A percentile compares a stretch with the other conserved stretches of the same genome.
Conservation (phyloP, 495 filamentous ascomycete genomes). For the Aspergillus homomorphus region DNA sequence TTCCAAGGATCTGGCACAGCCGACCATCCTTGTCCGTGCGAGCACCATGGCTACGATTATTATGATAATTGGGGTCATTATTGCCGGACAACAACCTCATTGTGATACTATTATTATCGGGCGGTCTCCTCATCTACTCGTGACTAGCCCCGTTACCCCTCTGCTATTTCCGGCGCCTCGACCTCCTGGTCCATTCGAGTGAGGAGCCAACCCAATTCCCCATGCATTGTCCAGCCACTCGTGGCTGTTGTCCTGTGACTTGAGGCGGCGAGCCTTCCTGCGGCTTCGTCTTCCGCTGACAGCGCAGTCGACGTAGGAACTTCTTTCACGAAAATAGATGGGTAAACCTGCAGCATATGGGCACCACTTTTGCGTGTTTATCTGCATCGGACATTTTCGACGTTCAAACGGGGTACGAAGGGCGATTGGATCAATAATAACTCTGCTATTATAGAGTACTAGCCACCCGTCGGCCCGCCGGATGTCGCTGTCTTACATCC, state of each 20-base stretch:
- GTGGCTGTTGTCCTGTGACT: neutral
- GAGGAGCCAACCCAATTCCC: neutral
- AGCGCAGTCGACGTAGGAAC: neutral
- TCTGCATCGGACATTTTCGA: neutral
- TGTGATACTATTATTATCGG: conserved; percentile 8
- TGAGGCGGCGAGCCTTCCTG: neutral
- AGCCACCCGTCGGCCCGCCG: conserved; percentile 19
- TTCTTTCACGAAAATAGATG: neutral
- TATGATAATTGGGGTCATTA: neutral
- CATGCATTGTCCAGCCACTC: neutral
- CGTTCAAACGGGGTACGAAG: neutral
- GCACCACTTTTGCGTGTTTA: neutral
- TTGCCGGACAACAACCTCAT: conserved; percentile 2
- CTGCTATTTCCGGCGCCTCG: neutral
- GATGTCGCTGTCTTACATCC: conserved; percentile 20
- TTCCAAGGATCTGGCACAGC: conserved; percentile 30
- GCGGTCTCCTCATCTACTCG: neutral
- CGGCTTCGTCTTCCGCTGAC: neutral
- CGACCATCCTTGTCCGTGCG: conserved; percentile 9
- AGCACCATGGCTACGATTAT: conserved; percentile 9
- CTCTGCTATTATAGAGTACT: neutral
- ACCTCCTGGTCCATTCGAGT: neutral
- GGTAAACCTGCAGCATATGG: neutral
- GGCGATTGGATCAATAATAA: neutral
- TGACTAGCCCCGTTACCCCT: neutral